Conservation (phyloP, 2,329 filamentous ascomycete genomes). For the Orbilia ellipsospora region DNA sequence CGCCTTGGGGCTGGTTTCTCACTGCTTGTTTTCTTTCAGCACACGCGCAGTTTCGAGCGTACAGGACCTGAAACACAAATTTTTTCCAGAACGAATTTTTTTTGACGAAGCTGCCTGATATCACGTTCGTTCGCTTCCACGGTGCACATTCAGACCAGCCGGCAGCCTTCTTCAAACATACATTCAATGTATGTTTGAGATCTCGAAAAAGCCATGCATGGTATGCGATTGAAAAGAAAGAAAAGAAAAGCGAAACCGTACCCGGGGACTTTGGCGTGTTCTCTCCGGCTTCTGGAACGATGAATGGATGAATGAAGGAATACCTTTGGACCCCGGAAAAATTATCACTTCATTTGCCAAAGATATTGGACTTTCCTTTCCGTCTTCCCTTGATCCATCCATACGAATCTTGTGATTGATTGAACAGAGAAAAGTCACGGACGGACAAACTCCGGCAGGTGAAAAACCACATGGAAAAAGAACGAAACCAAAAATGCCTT, state of each 20-base stretch:
- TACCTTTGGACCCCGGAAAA: conserved; percentile 35
- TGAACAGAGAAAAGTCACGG: conserved; percentile 30
- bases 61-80: conserved; percentile 51
- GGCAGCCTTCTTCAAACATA: conserved; percentile 13
- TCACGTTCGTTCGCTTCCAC: conserved; percentile 32
- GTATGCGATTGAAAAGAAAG: neutral
- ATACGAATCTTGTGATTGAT: conserved; percentile 26
- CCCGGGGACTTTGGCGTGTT: conserved; percentile 50
- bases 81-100: conserved; percentile 22
- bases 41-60: conserved; percentile 43
- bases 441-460: conserved; percentile 54
- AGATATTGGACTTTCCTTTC: conserved; percentile 40
- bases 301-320: too few species aligned
- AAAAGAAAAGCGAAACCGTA: conserved; percentile 2
- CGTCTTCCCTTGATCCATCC: conserved; percentile 34
- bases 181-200: conserved; percentile 5
- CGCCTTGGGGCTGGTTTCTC: neutral
- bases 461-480: conserved; percentile 38
- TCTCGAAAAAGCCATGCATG: neutral
- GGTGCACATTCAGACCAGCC: neutral
- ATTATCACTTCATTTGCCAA: conserved; percentile 23
- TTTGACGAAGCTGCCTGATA: conserved; percentile 12
- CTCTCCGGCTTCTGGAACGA: conserved; percentile 21
- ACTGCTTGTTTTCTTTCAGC: conserved; percentile 29
- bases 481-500: neutral